Evolutionary conservation across 441 rosid genomes (phyloP).

Genomic region (Dalechampia spathulata): DNA sequence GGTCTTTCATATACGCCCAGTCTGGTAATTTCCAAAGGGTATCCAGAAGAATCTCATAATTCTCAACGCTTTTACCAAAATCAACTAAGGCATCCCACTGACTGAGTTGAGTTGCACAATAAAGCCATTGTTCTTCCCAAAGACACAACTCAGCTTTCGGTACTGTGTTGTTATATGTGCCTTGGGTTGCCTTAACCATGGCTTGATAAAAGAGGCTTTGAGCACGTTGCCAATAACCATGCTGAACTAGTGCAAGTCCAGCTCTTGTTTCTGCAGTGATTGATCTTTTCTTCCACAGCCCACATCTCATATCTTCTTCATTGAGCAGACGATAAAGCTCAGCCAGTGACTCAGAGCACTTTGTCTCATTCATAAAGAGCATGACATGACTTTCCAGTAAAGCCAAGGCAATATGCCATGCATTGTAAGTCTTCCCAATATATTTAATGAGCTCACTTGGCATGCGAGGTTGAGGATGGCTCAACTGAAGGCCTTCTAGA

Average conservation of each 20-base stretch:
- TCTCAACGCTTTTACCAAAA: constrained; percentile 86
- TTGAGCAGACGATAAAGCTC: constrained; percentile 90
- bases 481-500: constrained; percentile 94
- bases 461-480: constrained; percentile 99
- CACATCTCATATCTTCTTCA: constrained; percentile 99
- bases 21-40: constrained; percentile 95
- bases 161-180: constrained; percentile 85
- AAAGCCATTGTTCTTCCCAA: constrained; percentile 99
- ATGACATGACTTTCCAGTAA: constrained; percentile 91
- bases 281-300: constrained; percentile 94
- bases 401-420: constrained; percentile 93
- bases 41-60: constrained; percentile 93
- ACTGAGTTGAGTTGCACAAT: constrained; percentile 88
- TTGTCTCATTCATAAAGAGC: constrained; percentile 76
- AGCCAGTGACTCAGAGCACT: constrained; percentile 90
- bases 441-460: constrained; percentile 97
- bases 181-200: constrained; percentile 98
- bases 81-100: constrained; percentile 98
- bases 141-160: constrained; percentile 99
- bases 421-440: constrained; percentile 95
- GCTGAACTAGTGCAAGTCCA: constrained; percentile 94
- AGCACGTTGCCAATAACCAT: constrained; percentile 97
- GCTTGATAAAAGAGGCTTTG: constrained; percentile 94
- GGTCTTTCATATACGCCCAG: constrained; percentile 93
- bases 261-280: constrained; percentile 90